Conservation (phyloP, 1,139 yeast genomes). For the Kluyveromyces sp. region DNA sequence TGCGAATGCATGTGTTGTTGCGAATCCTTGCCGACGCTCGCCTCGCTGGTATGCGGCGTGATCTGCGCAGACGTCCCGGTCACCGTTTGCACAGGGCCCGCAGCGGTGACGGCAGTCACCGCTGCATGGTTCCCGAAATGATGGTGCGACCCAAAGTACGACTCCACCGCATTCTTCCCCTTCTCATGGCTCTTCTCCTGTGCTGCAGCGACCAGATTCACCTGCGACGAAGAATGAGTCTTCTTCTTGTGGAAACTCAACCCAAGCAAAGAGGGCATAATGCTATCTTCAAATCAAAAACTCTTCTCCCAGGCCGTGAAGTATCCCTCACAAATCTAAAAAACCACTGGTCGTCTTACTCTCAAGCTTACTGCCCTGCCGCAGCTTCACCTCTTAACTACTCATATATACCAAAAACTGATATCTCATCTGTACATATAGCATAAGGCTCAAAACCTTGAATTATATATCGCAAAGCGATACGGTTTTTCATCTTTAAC, state of each 20-base stretch:
- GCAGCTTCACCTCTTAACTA: too few relatives aligned
- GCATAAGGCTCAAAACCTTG: too few relatives aligned
- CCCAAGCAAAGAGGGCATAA: constrained; percentile 9
- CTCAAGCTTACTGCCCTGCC: too few relatives aligned
- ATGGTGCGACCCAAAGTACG: not conserved
- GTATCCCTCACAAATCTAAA: too few relatives aligned
- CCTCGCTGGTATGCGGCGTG: constrained; percentile 1
- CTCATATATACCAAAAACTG: too few relatives aligned
- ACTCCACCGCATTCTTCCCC: not conserved
- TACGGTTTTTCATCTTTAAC: not conserved
- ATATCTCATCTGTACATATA: too few relatives aligned
- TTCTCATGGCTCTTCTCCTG: constrained; percentile 1
- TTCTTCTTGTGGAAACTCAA: constrained; percentile 9
- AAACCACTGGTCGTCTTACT: too few relatives aligned
- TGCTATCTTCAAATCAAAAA: too few relatives aligned
- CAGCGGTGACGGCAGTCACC: constrained; percentile 3
- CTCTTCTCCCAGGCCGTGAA: too few relatives aligned
- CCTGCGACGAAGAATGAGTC: constrained; percentile 4
- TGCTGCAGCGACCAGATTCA: not conserved
- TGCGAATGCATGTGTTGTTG: constrained; percentile 18
- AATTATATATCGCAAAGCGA: not conserved
- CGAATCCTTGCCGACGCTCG: constrained; percentile 8
- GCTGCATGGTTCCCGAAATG: not conserved
- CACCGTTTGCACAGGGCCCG: constrained; percentile 1
- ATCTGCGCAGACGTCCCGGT: not conserved